These are phyloP conservation scores for Ogataea chonburiensis DNA, from an alignment of 805 yeast genomes.

Conservation along the genomic window DNA sequence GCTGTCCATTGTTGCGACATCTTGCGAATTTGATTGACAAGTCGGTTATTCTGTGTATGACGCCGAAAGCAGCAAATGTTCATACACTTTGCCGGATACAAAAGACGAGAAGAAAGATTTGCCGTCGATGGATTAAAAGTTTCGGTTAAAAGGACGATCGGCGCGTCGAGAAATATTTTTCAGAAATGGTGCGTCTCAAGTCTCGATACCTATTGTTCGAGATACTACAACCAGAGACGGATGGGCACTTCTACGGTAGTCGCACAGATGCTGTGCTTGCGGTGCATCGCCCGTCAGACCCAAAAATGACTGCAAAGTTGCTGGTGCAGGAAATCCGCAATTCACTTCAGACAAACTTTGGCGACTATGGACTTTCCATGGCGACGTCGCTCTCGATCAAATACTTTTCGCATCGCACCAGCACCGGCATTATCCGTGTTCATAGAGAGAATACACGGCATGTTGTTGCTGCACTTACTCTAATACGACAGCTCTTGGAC, in stretches of 20 bases:
- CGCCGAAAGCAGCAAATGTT: slow-evolving; percentile 11
- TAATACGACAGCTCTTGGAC: slow-evolving; percentile 52
- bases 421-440: slow-evolving; percentile 82
- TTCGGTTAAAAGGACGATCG: slow-evolving; percentile 10
- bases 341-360: slow-evolving; percentile 63
- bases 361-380: slow-evolving; percentile 72
- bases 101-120: slow-evolving; percentile 9
- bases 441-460: slow-evolving; percentile 60
- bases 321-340: slow-evolving; percentile 54
- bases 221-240: slow-evolving; percentile 57
- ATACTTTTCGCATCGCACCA: slow-evolving; percentile 77
- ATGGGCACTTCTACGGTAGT: slow-evolving; percentile 18
- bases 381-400: slow-evolving; percentile 55
- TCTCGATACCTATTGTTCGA: slow-evolving; percentile 84
- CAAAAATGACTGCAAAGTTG: slow-evolving; percentile 45
- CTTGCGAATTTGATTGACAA: slow-evolving; percentile 3
- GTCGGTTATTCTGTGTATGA: slow-evolving; percentile 9
- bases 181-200: slow-evolving; percentile 82
- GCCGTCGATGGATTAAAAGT: slow-evolving; percentile 12
- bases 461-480: slow-evolving; percentile 65
- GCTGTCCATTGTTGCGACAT: slow-evolving; percentile 45
- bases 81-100: slow-evolving; percentile 10
- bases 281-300: slow-evolving; percentile 52
- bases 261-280: slow-evolving; percentile 41
- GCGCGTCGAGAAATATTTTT: slow-evolving; percentile 11